Conservation (phyloP, 257 asterid genomes). For the Scutellaria minor region DNA sequence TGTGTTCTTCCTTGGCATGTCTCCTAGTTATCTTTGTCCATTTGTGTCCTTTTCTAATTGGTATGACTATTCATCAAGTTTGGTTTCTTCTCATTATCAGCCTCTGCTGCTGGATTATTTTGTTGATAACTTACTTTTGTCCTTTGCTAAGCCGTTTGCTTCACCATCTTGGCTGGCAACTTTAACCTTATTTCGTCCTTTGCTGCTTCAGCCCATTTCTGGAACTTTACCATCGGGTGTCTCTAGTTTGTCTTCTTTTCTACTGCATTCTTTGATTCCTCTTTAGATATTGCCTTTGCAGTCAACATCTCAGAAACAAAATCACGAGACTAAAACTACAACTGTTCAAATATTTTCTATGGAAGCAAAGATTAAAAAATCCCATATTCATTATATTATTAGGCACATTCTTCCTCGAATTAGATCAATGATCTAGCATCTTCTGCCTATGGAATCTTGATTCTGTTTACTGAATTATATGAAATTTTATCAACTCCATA, state of each 20-base stretch:
- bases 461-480: background rate
- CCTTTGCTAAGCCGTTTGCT: no score
- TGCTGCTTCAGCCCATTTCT: no score
- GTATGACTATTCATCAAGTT: background rate
- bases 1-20: background rate
- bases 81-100: background rate
- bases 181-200: no score
- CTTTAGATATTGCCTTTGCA: slow-evolving; percentile 1
- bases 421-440: background rate
- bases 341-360: no score
- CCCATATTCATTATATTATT: background rate
- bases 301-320: background rate
- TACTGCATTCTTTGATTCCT: background rate
- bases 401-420: background rate
- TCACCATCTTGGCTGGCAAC: no score
- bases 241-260: background rate
- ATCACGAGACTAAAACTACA: background rate
- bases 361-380: no score
- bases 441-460: background rate
- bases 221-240: no score
- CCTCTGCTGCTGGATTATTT: background rate
- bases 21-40: background rate
- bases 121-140: no score
- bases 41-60: background rate
- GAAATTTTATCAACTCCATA: background rate